Base-by-base conservation (phyloP, 2,329 filamentous ascomycete species). In the Microdochium paspali region DNA sequence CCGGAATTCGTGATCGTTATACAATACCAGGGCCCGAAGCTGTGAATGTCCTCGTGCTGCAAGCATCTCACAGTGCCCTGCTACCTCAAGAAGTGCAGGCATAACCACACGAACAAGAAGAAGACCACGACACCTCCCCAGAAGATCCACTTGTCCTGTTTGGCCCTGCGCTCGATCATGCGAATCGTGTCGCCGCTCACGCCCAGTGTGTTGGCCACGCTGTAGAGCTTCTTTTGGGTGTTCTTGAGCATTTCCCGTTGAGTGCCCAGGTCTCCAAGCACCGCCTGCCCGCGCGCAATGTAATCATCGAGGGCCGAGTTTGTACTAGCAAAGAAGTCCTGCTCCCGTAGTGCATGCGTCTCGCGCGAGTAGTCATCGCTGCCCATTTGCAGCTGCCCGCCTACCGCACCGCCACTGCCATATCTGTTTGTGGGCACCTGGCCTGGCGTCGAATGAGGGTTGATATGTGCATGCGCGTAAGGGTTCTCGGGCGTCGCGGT, bases 61-160 rank as follows among this genome's bases (percentile, higher is more conserved):
- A n/a, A n/a, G 4, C n/a, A 51, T 53, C 61, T 23, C 40, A 40
- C 35, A 20, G 13, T 9, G 18, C n/a, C 31, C 10, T 4, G 23
- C 74, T 66, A 91, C 62, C 87, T 73, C 67, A 98, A 65, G 62
- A 80, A 97, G 67, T 90, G 86, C 61, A 98, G 63, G 48, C 95
- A 90, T 53, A 93, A 69, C 82, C 89, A 97, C 66, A 91, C 95
- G 63, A 98, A 98, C 31, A 79, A 61, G 58, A 97, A 87, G 66
- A 98, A 98, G 30, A 93, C 67, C 4, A 94, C 67, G 2, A 91
- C 89, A 0, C 93, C 90, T 0, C 73, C 85, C 76, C 86, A 87
- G 65, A 98, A 98, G 30, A 98, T 95, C 90, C 90, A 97, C 69
- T 96, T 97, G 65, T 98, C 93, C 71, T 97, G 87, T 65, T 82